phyloP scores from a whole-genome alignment of 805 yeast genomes.

The Lipomyces anomalus region DNA sequence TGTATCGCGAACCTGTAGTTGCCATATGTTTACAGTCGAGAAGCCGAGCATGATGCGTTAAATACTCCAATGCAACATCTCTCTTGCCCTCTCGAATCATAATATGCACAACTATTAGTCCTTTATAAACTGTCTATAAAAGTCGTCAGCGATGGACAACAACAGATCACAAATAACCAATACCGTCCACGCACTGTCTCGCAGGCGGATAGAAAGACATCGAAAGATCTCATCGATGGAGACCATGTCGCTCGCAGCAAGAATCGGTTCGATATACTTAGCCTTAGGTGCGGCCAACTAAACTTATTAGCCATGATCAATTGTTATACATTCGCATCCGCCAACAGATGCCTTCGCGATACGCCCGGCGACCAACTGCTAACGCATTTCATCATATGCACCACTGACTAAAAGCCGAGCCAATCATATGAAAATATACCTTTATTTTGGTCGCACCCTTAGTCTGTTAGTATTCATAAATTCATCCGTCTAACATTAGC shows the following conservation, averaged over 20 bases:
- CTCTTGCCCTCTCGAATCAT: slow-evolving; percentile 89
- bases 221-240: slow-evolving; percentile 66
- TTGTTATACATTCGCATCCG: neutral
- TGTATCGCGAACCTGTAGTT: slow-evolving; percentile 29
- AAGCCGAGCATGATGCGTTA: slow-evolving; percentile 46
- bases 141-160: neutral
- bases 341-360: slow-evolving; percentile 25
- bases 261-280: slow-evolving; percentile 89
- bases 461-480: neutral
- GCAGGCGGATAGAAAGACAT: slow-evolving; percentile 54
- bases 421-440: slow-evolving; percentile 25
- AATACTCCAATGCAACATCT: slow-evolving; percentile 62
- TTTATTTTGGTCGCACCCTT: slow-evolving; percentile 67
- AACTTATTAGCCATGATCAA: slow-evolving; percentile 28
- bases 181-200: slow-evolving; percentile 78
- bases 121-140: slow-evolving; percentile 61
- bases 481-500: neutral
- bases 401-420: neutral
- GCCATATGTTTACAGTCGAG: slow-evolving; percentile 39
- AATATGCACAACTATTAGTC: slow-evolving; percentile 77
- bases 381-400: neutral
- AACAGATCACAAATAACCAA: neutral
- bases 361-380: no score
- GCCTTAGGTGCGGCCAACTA: slow-evolving; percentile 95
- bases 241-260: slow-evolving; percentile 57